Percentiles rank a stretch among this genome's conserved stretches.
Evolutionary conservation across 2,329 filamentous ascomycete genomes (phyloP).

Genomic region (Fusarium irregulare): DNA sequence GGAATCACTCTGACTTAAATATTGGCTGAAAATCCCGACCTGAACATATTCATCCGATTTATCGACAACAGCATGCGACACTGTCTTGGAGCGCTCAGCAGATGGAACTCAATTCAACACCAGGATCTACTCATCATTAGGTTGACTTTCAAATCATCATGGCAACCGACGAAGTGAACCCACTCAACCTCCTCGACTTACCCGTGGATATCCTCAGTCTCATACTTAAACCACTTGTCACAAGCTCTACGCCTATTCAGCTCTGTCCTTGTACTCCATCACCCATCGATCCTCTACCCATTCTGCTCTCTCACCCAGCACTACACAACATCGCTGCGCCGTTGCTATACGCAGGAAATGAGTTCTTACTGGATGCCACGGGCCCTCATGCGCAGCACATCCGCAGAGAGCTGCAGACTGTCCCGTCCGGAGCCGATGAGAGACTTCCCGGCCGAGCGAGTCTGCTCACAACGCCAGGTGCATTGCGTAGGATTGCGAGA

Average conservation of each 20-base stretch:
- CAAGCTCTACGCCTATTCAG: constrained; percentile 36
- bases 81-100: not conserved
- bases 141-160: constrained; percentile 12
- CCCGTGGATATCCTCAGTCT: constrained; percentile 50
- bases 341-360: constrained; percentile 49
- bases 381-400: constrained; percentile 46
- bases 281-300: constrained; percentile 42
- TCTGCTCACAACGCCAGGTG: constrained; percentile 42
- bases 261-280: constrained; percentile 47
- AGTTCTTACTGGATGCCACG: constrained; percentile 48
- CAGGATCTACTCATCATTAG: constrained; percentile 1
- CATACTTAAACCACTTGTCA: constrained; percentile 48
- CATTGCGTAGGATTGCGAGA: constrained; percentile 44
- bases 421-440: constrained; percentile 30
- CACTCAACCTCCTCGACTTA: constrained; percentile 50
- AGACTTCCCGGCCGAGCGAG: constrained; percentile 18
- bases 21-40: not conserved
- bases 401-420: constrained; percentile 39
- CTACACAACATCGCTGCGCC: constrained; percentile 50
- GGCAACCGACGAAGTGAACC: constrained; percentile 14
- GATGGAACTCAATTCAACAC: not conserved
- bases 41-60: not conserved
- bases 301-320: constrained; percentile 50
- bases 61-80: constrained; percentile 6
- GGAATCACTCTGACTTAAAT: not conserved